Evolutionary conservation across 2,329 filamentous ascomycete species (phyloP), one percentile per base, ranked within the genome.

Genomic region (Ophiocordyceps camponoti-saundersi): DNA sequence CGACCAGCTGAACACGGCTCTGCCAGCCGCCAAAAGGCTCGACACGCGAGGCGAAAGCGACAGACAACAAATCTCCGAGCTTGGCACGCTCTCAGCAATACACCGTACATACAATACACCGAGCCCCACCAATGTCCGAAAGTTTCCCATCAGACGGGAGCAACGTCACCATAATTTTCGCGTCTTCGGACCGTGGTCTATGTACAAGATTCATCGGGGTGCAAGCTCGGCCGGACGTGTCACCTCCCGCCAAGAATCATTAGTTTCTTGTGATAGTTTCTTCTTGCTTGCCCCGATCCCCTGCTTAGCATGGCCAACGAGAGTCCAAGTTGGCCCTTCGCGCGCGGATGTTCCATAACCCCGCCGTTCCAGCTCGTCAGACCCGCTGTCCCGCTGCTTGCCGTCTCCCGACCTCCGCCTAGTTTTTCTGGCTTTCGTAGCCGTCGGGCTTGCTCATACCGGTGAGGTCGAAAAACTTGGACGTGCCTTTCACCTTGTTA

Each of bases 381-480:
- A 7, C 12, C 18, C n/a, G 6, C 7, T 40, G 15, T 40, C 36
- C 36, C 36, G n/a, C 36, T n/a, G 36, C n/a, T 40, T 11, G n/a
- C 11, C 36, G n/a, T 40, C 36, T 12, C 7, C 34, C 34, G 15
- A 39, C 8, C 16, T 44, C 32, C 32, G 8, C 52, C 59, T 70
- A 74, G 54, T 72, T 68, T 54, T 72, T 66, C 66, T 89, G 74
- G 54, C 79, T 75, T 61, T 94, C 81, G 66, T 84, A 95, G 52
- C 90, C 92, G 55, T 80, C 77, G 15, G 92, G 92, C 69, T 92
- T 94, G 51, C 80, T 66, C 63, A 90, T 66, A 48, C 79, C 75
- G 64, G 89, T 93, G 57, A 88, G 64, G 43, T 95, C 85, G 61
- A 84, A 96, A 70, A 75, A 98, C 56, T 82, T 79, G 32, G 84